Conservation (phyloP, 306 rosid species). For the Albizia julibrissin region DNA sequence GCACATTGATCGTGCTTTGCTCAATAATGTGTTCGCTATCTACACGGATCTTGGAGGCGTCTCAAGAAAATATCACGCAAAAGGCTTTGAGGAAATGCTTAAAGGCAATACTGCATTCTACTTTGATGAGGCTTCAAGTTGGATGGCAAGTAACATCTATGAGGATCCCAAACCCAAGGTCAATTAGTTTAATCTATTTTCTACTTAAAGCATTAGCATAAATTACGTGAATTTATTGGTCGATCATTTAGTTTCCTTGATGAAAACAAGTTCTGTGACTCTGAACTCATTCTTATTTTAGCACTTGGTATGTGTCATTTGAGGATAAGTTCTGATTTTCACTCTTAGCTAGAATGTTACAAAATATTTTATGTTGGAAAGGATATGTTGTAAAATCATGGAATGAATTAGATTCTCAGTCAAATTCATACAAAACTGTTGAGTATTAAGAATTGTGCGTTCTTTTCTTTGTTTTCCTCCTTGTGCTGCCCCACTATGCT, state of each 20-base stretch:
- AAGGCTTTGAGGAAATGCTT: conserved; percentile 59
- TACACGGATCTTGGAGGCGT: conserved; percentile 65
- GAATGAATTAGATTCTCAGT: background rate
- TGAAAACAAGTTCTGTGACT: background rate
- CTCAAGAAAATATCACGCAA: conserved; percentile 51
- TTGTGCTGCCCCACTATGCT: background rate
- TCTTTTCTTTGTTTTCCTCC: background rate
- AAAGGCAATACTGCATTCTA: conserved; percentile 51
- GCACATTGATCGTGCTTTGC: conserved; percentile 60
- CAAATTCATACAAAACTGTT: background rate
- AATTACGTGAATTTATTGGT: background rate
- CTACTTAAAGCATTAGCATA: background rate
- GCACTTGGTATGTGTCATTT: background rate
- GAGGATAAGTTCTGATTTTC: background rate
- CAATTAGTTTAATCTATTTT: conserved; percentile 1
- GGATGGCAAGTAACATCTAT: conserved; percentile 61
- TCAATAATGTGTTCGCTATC: conserved; percentile 58
- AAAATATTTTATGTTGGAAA: background rate
- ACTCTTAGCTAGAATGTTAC: background rate
- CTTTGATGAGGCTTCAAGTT: conserved; percentile 54
- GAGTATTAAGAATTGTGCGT: background rate
- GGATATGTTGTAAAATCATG: background rate
- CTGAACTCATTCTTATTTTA: background rate
- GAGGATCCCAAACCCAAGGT: conserved; percentile 61
- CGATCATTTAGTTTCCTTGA: background rate